phyloP scores from a whole-genome alignment of 78 protist species.

The Polysphondylium violaceum region DNA sequence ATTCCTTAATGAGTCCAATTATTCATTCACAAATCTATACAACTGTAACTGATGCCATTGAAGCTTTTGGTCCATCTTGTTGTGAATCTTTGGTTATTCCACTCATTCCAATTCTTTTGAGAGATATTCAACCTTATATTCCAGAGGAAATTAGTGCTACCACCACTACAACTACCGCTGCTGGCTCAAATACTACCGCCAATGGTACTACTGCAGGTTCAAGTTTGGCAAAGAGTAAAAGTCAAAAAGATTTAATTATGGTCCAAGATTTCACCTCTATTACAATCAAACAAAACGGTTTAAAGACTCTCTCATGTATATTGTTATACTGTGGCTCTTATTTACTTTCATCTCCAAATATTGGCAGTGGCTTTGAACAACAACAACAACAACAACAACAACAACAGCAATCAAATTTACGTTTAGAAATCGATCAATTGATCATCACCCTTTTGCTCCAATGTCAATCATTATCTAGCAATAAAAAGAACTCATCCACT shows the following conservation, averaged over 20 bases:
- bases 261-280: conserved; percentile 4
- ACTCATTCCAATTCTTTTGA: conserved; percentile 6
- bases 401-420: neutral
- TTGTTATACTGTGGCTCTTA: conserved; percentile 49
- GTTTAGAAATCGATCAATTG: conserved; percentile 38
- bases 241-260: neutral
- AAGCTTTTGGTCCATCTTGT: conserved; percentile 54
- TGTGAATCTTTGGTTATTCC: conserved; percentile 30
- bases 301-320: neutral
- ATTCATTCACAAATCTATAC: conserved; percentile 33
- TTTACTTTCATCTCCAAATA: neutral
- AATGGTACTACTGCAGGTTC: neutral
- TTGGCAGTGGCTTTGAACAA: neutral
- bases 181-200: neutral
- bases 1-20: conserved; percentile 9
- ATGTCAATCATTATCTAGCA: conserved; percentile 27
- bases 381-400: neutral
- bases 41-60: conserved; percentile 13
- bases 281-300: neutral
- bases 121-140: conserved; percentile 40
- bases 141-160: conserved; percentile 21
- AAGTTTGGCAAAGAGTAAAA: no score
- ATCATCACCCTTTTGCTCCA: conserved; percentile 23
- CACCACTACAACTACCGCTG: neutral
- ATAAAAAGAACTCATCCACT: conserved; percentile 17